phyloP scores from a whole-genome alignment of 345 rosid genomes.

The Citropsis articulata region DNA sequence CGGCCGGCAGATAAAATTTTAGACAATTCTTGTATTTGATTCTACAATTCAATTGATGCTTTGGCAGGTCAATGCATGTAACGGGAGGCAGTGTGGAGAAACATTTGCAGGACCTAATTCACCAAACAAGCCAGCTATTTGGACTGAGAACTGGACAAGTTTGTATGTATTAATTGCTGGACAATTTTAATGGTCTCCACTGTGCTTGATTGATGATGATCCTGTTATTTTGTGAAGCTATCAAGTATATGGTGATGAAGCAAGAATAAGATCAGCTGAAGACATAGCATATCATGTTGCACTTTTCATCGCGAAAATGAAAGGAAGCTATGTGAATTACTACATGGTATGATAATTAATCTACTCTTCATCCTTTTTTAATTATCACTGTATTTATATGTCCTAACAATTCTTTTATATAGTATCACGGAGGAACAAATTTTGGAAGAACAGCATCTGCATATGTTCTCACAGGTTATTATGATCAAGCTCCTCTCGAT shows the following conservation, averaged over 20 bases:
- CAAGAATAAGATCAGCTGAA: constrained; percentile 50
- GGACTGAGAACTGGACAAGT: constrained; percentile 94
- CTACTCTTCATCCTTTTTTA: not conserved
- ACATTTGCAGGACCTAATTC: constrained; percentile 80
- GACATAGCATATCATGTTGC: constrained; percentile 82
- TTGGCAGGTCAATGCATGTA: constrained; percentile 72
- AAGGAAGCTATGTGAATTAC: constrained; percentile 81
- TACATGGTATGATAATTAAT: constrained; percentile 62
- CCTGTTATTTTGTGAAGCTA: constrained; percentile 34
- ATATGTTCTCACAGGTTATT: constrained; percentile 43
- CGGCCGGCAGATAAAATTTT: not conserved
- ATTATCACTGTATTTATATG: not conserved
- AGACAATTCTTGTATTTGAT: not conserved
- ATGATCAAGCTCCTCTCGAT: constrained; percentile 61
- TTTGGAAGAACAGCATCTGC: constrained; percentile 65
- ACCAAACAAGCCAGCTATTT: constrained; percentile 75
- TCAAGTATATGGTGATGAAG: constrained; percentile 57
- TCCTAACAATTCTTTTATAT: not conserved
- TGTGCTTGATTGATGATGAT: not conserved
- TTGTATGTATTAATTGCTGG: constrained; percentile 36
- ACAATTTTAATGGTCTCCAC: too few relatives aligned
- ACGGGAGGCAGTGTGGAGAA: constrained; percentile 75
- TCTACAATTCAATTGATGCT: not conserved
- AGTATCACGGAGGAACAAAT: constrained; percentile 95
- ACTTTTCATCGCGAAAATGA: constrained; percentile 55